Percentiles rank a stretch among this genome's conserved stretches.
Evolutionary conservation across 2,329 filamentous ascomycete genomes (phyloP).

Genomic region (Corniculantispora saksenae): DNA sequence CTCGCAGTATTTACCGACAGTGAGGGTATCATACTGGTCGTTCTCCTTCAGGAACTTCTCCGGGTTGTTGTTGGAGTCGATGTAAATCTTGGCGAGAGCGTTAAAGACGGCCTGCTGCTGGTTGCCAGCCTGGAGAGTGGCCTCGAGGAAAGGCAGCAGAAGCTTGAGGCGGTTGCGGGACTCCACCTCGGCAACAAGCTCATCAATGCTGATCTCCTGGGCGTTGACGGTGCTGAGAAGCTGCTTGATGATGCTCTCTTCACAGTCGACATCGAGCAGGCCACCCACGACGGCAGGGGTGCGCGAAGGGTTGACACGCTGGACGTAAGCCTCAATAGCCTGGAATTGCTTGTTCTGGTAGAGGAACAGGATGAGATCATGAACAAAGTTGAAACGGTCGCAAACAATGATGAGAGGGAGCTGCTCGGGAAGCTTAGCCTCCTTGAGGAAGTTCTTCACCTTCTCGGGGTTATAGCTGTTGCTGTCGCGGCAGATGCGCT

Average conservation of each 20-base stretch:
- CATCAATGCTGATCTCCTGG: slow-evolving; percentile 85
- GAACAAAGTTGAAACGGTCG: slow-evolving; percentile 98
- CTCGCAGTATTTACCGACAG: slow-evolving; percentile 96
- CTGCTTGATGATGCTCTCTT: slow-evolving; percentile 93
- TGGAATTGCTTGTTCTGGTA: slow-evolving; percentile 99
- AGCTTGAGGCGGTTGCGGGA: slow-evolving; percentile 93
- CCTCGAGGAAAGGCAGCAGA: slow-evolving; percentile 91
- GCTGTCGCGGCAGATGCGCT: slow-evolving; percentile 95
- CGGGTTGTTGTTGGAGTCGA: slow-evolving; percentile 96
- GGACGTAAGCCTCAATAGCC: slow-evolving; percentile 97
- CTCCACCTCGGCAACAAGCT: slow-evolving; percentile 93
- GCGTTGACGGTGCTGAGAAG: slow-evolving; percentile 83
- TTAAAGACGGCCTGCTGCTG: slow-evolving; percentile 97
- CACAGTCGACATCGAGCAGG: slow-evolving; percentile 93
- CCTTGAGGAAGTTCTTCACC: slow-evolving; percentile 99
- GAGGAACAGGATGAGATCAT: slow-evolving; percentile 92
- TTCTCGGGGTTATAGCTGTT: slow-evolving; percentile 89
- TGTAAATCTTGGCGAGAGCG: slow-evolving; percentile 98
- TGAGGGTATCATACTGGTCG: slow-evolving; percentile 89
- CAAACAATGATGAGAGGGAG: slow-evolving; percentile 97
- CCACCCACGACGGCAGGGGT: slow-evolving; percentile 93
- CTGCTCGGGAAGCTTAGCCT: slow-evolving; percentile 88
- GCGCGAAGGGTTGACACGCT: slow-evolving; percentile 88
- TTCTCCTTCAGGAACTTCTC: slow-evolving; percentile 98
- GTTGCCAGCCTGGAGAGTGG: slow-evolving; percentile 84